Evolutionary conservation across 2,329 filamentous ascomycete species (phyloP).

Genomic region (Xylaria sp.): DNA sequence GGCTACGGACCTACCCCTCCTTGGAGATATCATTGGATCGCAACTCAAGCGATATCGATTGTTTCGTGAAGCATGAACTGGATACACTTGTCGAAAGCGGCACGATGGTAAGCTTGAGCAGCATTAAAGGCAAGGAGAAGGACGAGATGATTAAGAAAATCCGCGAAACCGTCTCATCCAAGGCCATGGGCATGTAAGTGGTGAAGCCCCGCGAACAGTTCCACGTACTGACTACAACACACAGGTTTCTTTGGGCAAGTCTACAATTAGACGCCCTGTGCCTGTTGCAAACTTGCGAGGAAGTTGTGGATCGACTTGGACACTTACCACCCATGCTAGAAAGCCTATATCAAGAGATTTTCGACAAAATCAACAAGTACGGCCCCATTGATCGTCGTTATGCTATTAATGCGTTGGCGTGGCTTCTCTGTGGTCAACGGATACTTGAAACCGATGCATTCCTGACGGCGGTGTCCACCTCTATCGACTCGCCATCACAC

Average conservation of each 20-base stretch:
- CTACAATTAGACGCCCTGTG: conserved; percentile 3
- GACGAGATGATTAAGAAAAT: neutral
- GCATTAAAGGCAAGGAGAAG: neutral
- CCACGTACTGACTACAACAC: neutral
- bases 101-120: neutral
- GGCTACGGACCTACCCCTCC: neutral
- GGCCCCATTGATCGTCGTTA: neutral
- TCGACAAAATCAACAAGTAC: conserved; percentile 1
- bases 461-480: neutral
- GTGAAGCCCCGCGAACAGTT: neutral
- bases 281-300: neutral
- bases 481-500: neutral
- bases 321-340: neutral
- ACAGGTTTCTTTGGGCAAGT: conserved; percentile 7
- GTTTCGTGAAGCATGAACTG: conserved; percentile 1
- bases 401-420: conserved; percentile 3
- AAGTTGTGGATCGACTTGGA: neutral
- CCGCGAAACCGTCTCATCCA: neutral
- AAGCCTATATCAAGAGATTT: neutral
- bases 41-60: neutral
- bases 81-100: neutral
- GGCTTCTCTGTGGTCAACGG: neutral
- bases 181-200: neutral
- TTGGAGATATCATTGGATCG: conserved; percentile 4
- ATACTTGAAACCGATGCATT: neutral